Percentiles rank a stretch among this genome's conserved stretches.
Evolutionary conservation across 2,329 filamentous ascomycete species (phyloP).

Genomic region (Phyllosticta capitalensis): DNA sequence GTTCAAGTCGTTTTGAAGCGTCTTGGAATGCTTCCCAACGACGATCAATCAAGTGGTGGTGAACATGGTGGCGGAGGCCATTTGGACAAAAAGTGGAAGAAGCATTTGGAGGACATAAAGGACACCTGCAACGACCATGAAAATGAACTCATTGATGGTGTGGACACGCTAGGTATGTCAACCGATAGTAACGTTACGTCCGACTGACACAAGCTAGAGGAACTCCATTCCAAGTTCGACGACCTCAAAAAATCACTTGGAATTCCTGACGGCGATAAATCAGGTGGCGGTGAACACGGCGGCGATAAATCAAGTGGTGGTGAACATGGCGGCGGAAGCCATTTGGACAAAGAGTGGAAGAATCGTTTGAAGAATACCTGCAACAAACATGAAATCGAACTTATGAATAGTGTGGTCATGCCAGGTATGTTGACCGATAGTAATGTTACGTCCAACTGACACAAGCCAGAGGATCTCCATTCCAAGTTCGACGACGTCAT

Average conservation of each 20-base stretch:
- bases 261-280: not conserved
- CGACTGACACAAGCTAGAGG: not conserved
- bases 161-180: not conserved
- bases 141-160: not conserved
- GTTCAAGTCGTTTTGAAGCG: not conserved
- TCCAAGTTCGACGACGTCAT: not conserved
- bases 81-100: not conserved
- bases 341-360: not conserved
- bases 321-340: not conserved
- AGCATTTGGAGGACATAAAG: not conserved
- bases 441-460: not conserved
- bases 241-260: not conserved
- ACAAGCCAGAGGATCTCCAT: not conserved
- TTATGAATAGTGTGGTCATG: not conserved
- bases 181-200: not conserved
- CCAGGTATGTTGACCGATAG: too few species aligned
- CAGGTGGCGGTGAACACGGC: too few species aligned
- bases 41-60: not conserved
- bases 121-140: not conserved
- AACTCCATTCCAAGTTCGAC: not conserved
- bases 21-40: not conserved
- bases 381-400: not conserved
- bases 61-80: not conserved
- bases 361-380: not conserved
- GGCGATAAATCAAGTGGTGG: too few species aligned